These are phyloP conservation scores for Fulvia fulva DNA, from an alignment of 2,329 filamentous ascomycete genomes.

Conservation along the genomic window DNA sequence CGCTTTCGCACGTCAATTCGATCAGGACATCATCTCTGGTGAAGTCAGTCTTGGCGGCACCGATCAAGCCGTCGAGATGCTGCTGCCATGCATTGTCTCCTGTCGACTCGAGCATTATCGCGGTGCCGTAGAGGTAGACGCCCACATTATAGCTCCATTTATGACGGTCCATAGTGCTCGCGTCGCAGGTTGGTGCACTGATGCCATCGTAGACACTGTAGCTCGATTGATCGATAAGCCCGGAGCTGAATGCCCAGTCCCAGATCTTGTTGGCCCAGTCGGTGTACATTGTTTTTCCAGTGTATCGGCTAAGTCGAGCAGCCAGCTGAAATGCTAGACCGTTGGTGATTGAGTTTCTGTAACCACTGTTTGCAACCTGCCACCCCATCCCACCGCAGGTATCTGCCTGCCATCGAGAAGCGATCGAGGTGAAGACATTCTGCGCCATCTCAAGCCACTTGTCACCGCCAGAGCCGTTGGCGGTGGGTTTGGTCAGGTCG, in stretches of 20 bases:
- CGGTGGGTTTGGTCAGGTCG: slow-evolving; percentile 37
- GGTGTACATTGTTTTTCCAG: slow-evolving; percentile 55
- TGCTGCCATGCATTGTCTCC: slow-evolving; percentile 16
- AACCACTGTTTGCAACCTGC: slow-evolving; percentile 56
- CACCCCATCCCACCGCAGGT: slow-evolving; percentile 73
- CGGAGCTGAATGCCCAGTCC: slow-evolving; percentile 40
- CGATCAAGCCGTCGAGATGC: slow-evolving; percentile 25
- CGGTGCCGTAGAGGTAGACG: slow-evolving; percentile 47
- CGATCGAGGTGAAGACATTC: slow-evolving; percentile 74
- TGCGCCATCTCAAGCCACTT: slow-evolving; percentile 68
- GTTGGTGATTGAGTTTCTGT: slow-evolving; percentile 83
- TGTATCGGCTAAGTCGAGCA: slow-evolving; percentile 45
- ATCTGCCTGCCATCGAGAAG: slow-evolving; percentile 62
- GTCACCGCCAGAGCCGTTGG: not conserved
- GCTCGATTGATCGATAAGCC: slow-evolving; percentile 54
- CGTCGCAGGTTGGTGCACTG: slow-evolving; percentile 35
- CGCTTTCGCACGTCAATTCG: slow-evolving; percentile 43
- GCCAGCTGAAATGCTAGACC: slow-evolving; percentile 78
- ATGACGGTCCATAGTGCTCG: slow-evolving; percentile 41
- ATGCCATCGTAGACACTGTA: slow-evolving; percentile 48
- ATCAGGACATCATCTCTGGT: slow-evolving; percentile 41
- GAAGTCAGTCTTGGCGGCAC: slow-evolving; percentile 35
- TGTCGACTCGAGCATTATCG: slow-evolving; percentile 43
- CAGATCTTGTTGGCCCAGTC: slow-evolving; percentile 55
- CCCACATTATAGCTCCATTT: slow-evolving; percentile 47